Evolutionary conservation across 352 stramenopile species (phyloP).

Genomic region (Phytophthora agathidicida): DNA sequence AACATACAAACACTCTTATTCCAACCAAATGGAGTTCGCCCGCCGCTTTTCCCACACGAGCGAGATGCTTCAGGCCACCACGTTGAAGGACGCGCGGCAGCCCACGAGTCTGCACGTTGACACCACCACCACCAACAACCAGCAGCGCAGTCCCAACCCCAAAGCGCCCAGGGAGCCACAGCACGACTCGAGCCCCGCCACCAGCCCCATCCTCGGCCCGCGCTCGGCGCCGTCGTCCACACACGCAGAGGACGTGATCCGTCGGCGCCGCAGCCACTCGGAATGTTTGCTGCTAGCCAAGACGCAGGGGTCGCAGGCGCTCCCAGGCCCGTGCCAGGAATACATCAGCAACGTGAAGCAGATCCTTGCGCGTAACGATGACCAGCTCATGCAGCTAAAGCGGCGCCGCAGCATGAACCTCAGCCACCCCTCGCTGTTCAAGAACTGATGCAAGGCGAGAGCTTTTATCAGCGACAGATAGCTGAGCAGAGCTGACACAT

Average conservation of each 20-base stretch:
- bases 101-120: constrained; percentile 49
- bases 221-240: constrained; percentile 41
- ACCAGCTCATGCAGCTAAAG: constrained; percentile 47
- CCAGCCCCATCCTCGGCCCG: constrained; percentile 28
- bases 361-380: constrained; percentile 76
- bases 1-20: constrained; percentile 11
- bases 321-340: constrained; percentile 79
- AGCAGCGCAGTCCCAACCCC: too few species aligned
- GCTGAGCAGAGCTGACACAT: not conserved
- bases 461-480: not conserved
- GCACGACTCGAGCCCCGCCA: constrained; percentile 16
- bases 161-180: constrained; percentile 30
- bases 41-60: constrained; percentile 41
- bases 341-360: constrained; percentile 89
- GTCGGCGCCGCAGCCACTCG: constrained; percentile 76
- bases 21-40: constrained; percentile 41
- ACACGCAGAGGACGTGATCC: constrained; percentile 41
- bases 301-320: constrained; percentile 49
- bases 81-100: constrained; percentile 31
- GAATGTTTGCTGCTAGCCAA: constrained; percentile 83
- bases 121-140: constrained; percentile 48
- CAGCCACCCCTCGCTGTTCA: constrained; percentile 57
- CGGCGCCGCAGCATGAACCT: constrained; percentile 73
- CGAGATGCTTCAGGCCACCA: constrained; percentile 39
- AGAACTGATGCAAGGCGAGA: too few species aligned